Conservation (phyloP, 225 moss, liverwort and hornwort genomes). For the Marchantia polymorpha region DNA sequence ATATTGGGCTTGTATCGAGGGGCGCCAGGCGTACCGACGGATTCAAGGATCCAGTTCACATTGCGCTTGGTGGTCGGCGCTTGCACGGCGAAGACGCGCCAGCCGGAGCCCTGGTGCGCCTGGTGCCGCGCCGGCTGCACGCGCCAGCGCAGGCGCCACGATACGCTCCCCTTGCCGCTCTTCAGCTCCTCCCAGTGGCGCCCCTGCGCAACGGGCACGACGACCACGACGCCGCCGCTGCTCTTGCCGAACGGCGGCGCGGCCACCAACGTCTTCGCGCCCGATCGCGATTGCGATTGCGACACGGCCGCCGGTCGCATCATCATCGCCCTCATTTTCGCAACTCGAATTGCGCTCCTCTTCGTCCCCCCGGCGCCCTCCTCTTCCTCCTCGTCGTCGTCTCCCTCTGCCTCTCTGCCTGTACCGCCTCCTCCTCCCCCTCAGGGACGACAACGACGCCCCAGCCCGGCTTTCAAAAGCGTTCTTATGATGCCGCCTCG, state of each 20-base stretch:
- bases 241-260: not conserved
- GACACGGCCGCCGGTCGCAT: not conserved
- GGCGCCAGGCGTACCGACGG: conserved; percentile 49
- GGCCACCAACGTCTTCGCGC: not conserved
- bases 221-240: not conserved
- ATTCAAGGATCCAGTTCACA: conserved; percentile 69
- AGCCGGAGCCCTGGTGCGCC: conserved; percentile 15
- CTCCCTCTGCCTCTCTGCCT: not conserved
- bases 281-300: not conserved
- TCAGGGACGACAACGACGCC: not conserved
- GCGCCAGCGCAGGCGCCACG: conserved; percentile 17
- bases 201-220: not conserved
- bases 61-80: conserved; percentile 40
- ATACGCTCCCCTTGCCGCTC: conserved; percentile 4
- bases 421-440: not conserved
- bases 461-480: not conserved
- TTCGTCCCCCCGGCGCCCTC: not conserved
- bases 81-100: conserved; percentile 47
- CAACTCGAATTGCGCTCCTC: not conserved
- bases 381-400: not conserved
- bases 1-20: too few species aligned
- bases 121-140: conserved; percentile 15
- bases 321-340: not conserved
- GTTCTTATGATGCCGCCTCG: not conserved
- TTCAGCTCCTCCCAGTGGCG: conserved; percentile 6